These are phyloP conservation scores for Cyphellophora attinorum DNA, from an alignment of 2,329 filamentous ascomycete genomes.

Conservation along the genomic window DNA sequence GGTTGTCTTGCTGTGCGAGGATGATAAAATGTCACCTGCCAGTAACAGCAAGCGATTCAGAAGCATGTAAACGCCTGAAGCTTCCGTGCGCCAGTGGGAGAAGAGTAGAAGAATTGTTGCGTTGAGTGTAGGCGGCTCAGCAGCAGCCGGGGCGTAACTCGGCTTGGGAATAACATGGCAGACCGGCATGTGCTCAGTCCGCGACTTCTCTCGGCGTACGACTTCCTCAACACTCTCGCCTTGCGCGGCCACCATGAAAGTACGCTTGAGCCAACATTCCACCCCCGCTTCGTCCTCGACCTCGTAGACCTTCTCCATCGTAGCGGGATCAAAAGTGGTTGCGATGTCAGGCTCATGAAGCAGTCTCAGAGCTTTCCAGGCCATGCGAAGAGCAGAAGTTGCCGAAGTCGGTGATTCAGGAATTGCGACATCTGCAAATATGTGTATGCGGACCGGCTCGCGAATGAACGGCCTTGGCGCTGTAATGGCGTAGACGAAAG, in stretches of 20 bases:
- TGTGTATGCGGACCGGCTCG: slow-evolving; percentile 8
- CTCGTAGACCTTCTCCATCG: slow-evolving; percentile 6
- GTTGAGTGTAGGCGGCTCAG: slow-evolving; percentile 3
- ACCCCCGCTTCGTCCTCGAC: slow-evolving; percentile 6
- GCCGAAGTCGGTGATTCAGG: not conserved
- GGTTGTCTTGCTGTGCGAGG: not conserved
- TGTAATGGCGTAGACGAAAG: slow-evolving; percentile 2
- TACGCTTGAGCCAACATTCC: slow-evolving; percentile 6
- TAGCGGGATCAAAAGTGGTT: slow-evolving; percentile 4
- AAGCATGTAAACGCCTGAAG: slow-evolving; percentile 7
- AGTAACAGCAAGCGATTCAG: slow-evolving; percentile 7
- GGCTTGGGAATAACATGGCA: slow-evolving; percentile 3
- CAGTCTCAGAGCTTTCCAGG: slow-evolving; percentile 8
- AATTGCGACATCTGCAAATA: slow-evolving; percentile 4
- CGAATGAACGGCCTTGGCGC: slow-evolving; percentile 1
- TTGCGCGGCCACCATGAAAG: slow-evolving; percentile 4
- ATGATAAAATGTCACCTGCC: slow-evolving; percentile 6
- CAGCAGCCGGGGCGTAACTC: not conserved
- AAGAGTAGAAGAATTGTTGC: slow-evolving; percentile 6
- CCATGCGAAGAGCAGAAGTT: slow-evolving; percentile 1
- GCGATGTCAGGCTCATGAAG: slow-evolving; percentile 9
- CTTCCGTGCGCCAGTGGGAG: slow-evolving; percentile 11
- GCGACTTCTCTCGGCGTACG: slow-evolving; percentile 3
- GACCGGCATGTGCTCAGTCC: slow-evolving; percentile 3
- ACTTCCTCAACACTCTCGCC: slow-evolving; percentile 2